These are phyloP conservation scores for Mucor indicus DNA, from an alignment of 371 early-diverging fungal species.

Conservation along the genomic window DNA sequence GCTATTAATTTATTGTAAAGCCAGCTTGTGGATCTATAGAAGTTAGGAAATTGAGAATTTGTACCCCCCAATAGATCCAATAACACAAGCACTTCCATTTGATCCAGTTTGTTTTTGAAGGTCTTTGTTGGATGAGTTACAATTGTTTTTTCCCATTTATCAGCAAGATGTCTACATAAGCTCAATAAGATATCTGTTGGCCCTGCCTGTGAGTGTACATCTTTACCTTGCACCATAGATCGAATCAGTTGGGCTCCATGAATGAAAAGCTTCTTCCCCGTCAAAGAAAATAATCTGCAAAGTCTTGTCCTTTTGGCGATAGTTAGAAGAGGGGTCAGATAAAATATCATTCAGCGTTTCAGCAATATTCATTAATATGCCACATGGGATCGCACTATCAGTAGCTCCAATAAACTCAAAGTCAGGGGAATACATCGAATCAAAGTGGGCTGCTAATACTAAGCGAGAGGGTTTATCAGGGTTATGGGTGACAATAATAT, in stretches of 20 bases:
- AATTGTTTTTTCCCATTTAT: constrained; percentile 36
- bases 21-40: constrained; percentile 60
- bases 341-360: constrained; percentile 26
- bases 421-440: constrained; percentile 74
- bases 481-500: constrained; percentile 87
- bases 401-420: constrained; percentile 79
- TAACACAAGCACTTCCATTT: constrained; percentile 85
- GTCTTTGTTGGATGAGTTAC: constrained; percentile 18
- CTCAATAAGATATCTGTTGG: too few relatives aligned
- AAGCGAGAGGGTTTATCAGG: constrained; percentile 67
- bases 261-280: constrained; percentile 91
- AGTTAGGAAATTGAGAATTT: constrained; percentile 51
- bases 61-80: constrained; percentile 82
- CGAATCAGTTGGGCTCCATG: constrained; percentile 82
- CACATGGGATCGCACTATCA: constrained; percentile 85
- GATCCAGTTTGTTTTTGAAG: constrained; percentile 41
- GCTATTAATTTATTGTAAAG: constrained; percentile 51
- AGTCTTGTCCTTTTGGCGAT: constrained; percentile 46
- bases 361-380: constrained; percentile 85
- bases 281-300: constrained; percentile 94
- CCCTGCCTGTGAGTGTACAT: too few relatives aligned
- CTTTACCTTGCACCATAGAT: constrained; percentile 87
- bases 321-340: constrained; percentile 5
- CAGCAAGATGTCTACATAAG: constrained; percentile 54
- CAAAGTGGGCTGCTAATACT: constrained; percentile 91